phyloP scores from a whole-genome alignment of 306 rosid genomes.

The Inga oerstediana region DNA sequence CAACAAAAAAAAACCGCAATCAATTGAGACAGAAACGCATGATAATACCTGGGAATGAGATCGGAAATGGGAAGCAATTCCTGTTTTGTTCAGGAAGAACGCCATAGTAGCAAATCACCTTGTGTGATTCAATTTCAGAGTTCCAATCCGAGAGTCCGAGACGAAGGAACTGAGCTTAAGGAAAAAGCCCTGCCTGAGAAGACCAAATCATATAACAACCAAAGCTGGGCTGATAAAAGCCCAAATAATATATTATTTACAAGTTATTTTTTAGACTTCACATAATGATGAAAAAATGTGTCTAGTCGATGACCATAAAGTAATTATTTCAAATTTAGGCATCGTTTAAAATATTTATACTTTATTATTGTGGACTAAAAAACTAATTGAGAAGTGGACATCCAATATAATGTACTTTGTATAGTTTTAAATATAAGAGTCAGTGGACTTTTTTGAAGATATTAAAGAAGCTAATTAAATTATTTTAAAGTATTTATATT shows the following conservation, averaged over 20 bases:
- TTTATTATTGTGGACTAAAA: background rate
- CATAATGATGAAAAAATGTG: background rate
- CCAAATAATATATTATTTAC: background rate
- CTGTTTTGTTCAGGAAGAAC: constrained; percentile 13
- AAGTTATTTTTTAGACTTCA: background rate
- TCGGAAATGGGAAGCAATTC: constrained; percentile 12
- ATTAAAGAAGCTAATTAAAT: no score
- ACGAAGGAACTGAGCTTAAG: background rate
- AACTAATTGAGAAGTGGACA: background rate
- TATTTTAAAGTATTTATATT: no score
- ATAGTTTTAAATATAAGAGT: no score
- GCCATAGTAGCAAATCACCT: background rate
- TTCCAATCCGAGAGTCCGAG: background rate
- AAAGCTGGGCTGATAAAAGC: background rate
- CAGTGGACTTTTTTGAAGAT: no score
- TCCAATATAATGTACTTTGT: background rate
- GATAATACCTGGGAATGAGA: constrained; percentile 11
- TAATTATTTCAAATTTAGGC: background rate
- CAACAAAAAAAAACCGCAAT: no score
- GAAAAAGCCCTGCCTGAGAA: background rate
- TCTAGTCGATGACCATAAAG: background rate
- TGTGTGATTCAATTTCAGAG: background rate
- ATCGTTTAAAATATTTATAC: background rate
- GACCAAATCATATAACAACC: background rate
- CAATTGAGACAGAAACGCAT: background rate